Conservation (phyloP, 352 stramenopile genomes). For the Pythium phragmiticola region DNA sequence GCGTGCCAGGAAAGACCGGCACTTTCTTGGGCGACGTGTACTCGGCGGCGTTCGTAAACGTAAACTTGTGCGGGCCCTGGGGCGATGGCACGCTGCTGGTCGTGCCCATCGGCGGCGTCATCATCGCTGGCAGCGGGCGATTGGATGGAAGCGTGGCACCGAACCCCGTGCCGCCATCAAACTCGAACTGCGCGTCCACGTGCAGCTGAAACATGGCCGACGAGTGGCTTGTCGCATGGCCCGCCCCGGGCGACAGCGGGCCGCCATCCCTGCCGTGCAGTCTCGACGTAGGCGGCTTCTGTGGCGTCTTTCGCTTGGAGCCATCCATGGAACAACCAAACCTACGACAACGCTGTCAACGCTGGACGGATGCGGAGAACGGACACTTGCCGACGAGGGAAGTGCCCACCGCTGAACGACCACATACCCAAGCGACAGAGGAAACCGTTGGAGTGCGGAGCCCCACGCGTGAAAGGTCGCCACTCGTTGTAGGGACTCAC, state of each 20-base stretch:
- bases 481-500: slow-evolving; percentile 13
- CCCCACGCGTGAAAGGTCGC: slow-evolving; percentile 24
- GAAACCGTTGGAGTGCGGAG: slow-evolving; percentile 18
- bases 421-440: not conserved
- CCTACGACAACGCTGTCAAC: not conserved
- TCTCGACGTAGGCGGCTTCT: slow-evolving; percentile 11
- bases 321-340: slow-evolving; percentile 18
- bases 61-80: slow-evolving; percentile 47
- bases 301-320: slow-evolving; percentile 23
- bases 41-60: slow-evolving; percentile 62
- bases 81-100: slow-evolving; percentile 8
- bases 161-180: slow-evolving; percentile 66
- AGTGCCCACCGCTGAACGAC: not conserved
- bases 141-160: slow-evolving; percentile 56
- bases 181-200: slow-evolving; percentile 66
- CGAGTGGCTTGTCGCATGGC: slow-evolving; percentile 8
- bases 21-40: slow-evolving; percentile 82
- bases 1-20: slow-evolving; percentile 61
- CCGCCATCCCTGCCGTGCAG: slow-evolving; percentile 1
- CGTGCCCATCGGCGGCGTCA: slow-evolving; percentile 3
- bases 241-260: not conserved
- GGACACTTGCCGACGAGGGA: not conserved
- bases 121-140: slow-evolving; percentile 41
- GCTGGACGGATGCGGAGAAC: not conserved
- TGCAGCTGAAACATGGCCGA: slow-evolving; percentile 46